Percentiles rank a stretch among this genome's conserved stretches.
Evolutionary conservation across 2,329 filamentous ascomycete genomes (phyloP).

Genomic region (Rhytidhysteron rufulum): DNA sequence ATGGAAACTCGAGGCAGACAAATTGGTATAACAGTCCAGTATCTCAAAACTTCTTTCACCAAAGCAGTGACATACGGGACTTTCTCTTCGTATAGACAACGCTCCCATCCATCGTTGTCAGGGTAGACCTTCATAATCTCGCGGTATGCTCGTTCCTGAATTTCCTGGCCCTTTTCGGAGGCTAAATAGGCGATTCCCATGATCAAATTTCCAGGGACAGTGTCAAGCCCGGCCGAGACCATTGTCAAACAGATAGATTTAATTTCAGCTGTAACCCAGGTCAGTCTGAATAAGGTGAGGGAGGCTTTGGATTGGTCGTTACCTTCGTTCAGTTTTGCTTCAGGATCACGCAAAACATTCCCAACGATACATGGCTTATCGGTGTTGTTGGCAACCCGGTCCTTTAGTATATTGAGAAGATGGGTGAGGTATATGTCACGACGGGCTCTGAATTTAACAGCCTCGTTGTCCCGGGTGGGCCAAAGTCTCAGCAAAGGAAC

Average conservation of each 20-base stretch:
- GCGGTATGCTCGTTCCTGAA: slow-evolving; percentile 65
- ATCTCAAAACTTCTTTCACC: slow-evolving; percentile 74
- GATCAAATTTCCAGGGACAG: slow-evolving; percentile 73
- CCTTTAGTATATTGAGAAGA: slow-evolving; percentile 58
- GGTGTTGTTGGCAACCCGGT: slow-evolving; percentile 58
- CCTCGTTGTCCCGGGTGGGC: slow-evolving; percentile 59
- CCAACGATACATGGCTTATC: slow-evolving; percentile 67
- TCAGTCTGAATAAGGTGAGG: slow-evolving; percentile 3
- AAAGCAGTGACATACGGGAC: slow-evolving; percentile 73
- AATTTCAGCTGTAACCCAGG: slow-evolving; percentile 58
- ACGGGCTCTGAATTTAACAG: slow-evolving; percentile 62
- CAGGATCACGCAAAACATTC: slow-evolving; percentile 67
- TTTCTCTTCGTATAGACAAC: slow-evolving; percentile 69
- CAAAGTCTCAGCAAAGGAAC: slow-evolving; percentile 69
- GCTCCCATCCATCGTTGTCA: slow-evolving; percentile 70
- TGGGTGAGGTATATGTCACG: slow-evolving; percentile 63
- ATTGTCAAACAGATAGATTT: slow-evolving; percentile 80
- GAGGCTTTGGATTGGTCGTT: slow-evolving; percentile 11
- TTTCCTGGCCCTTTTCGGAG: slow-evolving; percentile 62
- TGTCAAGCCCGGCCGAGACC: slow-evolving; percentile 78
- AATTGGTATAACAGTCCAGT: slow-evolving; percentile 76
- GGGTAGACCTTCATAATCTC: slow-evolving; percentile 72
- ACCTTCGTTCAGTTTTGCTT: slow-evolving; percentile 66
- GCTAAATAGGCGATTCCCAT: slow-evolving; percentile 76
- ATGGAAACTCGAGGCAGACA: slow-evolving; percentile 70